Conservation (phyloP, 2,329 filamentous ascomycete species). For the Hortaea werneckii region DNA sequence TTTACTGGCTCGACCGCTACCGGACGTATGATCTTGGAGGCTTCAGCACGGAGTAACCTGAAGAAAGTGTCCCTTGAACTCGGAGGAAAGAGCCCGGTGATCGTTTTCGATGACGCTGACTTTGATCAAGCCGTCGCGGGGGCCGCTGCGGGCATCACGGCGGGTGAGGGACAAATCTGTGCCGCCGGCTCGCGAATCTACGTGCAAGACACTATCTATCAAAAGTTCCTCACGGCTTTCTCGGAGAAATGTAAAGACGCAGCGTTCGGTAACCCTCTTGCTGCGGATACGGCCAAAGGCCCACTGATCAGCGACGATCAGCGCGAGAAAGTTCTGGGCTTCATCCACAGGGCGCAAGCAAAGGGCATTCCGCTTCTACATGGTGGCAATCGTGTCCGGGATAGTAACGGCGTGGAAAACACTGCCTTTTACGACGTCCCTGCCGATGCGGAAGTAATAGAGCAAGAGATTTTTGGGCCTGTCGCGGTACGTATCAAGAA, state of each 20-base stretch:
- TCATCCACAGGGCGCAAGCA: conserved; percentile 2
- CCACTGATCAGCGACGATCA: conserved; percentile 51
- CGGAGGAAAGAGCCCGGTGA: conserved; percentile 48
- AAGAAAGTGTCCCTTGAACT: conserved; percentile 52
- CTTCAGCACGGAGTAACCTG: conserved; percentile 28
- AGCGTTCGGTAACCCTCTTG: conserved; percentile 58
- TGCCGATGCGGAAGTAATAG: conserved; percentile 25
- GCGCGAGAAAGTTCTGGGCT: conserved; percentile 30
- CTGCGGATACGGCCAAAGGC: conserved; percentile 57
- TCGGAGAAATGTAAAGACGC: conserved; percentile 46
- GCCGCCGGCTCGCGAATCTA: conserved; percentile 50
- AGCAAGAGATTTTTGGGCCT: conserved; percentile 29
- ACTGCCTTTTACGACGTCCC: conserved; percentile 36
- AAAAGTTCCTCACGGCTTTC: conserved; percentile 53
- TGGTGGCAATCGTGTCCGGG: conserved; percentile 8
- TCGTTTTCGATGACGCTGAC: conserved; percentile 34
- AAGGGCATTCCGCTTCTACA: no score
- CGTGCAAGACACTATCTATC: conserved; percentile 44
- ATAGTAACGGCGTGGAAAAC: conserved; percentile 28
- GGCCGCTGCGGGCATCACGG: conserved; percentile 46
- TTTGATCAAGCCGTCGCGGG: conserved; percentile 44
- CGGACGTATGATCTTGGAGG: conserved; percentile 31
- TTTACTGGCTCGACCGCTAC: conserved; percentile 67
- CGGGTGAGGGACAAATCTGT: conserved; percentile 50
- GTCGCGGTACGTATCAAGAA: conserved; percentile 25